Conservation (phyloP, 208 protist genomes). For the Jaenimonas drosophilae region DNA sequence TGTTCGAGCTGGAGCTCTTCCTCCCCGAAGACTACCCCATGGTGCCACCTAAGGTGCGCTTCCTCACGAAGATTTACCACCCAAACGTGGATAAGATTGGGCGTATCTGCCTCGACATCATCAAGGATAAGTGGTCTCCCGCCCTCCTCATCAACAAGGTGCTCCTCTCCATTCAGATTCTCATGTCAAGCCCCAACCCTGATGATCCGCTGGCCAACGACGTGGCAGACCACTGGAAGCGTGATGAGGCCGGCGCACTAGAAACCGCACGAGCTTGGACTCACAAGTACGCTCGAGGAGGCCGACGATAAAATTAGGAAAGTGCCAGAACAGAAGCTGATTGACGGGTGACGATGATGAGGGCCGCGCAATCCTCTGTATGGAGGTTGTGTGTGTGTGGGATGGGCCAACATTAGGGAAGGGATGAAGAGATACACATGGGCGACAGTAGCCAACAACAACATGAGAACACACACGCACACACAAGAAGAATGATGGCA, state of each 20-base stretch:
- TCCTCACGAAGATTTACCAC: conserved; percentile 99
- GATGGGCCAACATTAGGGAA: too few species aligned
- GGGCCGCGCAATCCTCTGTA: too few species aligned
- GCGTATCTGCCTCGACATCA: conserved; percentile 99
- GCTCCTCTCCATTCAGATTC: conserved; percentile 99
- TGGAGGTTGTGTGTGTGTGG: too few species aligned
- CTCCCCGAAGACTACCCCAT: conserved; percentile 90
- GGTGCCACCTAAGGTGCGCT: conserved; percentile 98
- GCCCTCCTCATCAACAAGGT: conserved; percentile 99
- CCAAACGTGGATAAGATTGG: conserved; percentile 99
- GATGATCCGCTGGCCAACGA: conserved; percentile 98
- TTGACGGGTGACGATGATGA: too few species aligned
- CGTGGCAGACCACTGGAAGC: conserved; percentile 92
- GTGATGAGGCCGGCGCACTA: conserved; percentile 56
- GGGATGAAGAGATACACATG: too few species aligned
- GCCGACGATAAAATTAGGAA: not conserved
- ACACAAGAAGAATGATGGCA: too few species aligned
- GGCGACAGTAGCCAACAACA: too few species aligned
- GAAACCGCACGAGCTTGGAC: conserved; percentile 77
- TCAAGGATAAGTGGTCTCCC: conserved; percentile 99
- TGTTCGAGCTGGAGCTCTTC: conserved; percentile 82
- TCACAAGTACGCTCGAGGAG: conserved; percentile 46
- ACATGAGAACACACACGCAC: too few species aligned
- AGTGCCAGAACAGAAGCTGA: not conserved
- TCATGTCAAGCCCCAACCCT: conserved; percentile 99